Base-by-base conservation (phyloP, 441 rosid genomes). In the Omphalea diandra region DNA sequence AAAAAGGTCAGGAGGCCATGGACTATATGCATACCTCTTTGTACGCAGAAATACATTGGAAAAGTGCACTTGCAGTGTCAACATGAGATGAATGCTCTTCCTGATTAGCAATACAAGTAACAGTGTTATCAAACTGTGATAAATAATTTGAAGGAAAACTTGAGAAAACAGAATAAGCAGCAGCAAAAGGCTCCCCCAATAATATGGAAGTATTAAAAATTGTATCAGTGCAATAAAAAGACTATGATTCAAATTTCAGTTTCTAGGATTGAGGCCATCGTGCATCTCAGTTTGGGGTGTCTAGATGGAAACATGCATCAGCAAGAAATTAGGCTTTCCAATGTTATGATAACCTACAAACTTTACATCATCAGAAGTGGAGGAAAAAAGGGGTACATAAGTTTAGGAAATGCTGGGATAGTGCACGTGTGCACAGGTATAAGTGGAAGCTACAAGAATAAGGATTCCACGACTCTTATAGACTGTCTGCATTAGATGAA, bases 21-120 rank as follows among this genome's bases (percentile, higher is more conserved):
- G 7, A 4, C 59, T 35, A 68, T 20, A 52, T n/a, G 11, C 15
- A 5, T 71, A 93, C 97, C 96, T 93, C 90, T 85, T 83, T 89
- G 79, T 83, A 91, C 73, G 89, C 84, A 75, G 86, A 77, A 75
- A 91, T 71, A 72, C 97, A 89, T 79, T 79, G 82, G 65, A 70
- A 60, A 78, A 89, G 79, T 67, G 85, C 85, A 59, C 70, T 77
- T 75, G 85, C 90, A 33, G 91, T 84, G 65, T 68, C 85, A 40
- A 55, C 63, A 17, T 35, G 4, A 41, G 65, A 43, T 32, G 59
- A 67, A 65, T 65, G 49, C 46, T 78, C 79, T 56, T 74, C 80
- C 94, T 86, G 84, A 59, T 76, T 31, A 38, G 62, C 27, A 70
- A 72, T 36, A 26, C 63, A 79, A 79, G 65, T 60, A 74, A 49